A percentile compares a stretch with the other conserved stretches of the same genome.
These are phyloP conservation scores for Brassica balearica DNA, from an alignment of 441 rosid species.

Conservation along the genomic window DNA sequence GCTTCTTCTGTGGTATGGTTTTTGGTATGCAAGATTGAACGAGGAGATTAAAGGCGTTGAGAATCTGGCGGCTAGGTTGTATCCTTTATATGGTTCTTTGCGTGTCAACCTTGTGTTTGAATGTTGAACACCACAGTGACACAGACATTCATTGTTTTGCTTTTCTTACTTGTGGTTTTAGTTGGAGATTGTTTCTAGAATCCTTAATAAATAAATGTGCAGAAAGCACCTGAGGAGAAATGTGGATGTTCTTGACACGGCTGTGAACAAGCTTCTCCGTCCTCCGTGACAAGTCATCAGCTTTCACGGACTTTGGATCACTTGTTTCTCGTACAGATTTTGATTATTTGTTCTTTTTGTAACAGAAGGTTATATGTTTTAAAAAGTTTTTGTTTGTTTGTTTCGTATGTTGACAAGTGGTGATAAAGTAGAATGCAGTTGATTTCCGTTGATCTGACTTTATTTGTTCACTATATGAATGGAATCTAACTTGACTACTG, in stretches of 20 bases:
- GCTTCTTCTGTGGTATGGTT: not conserved
- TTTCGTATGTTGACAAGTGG: not conserved
- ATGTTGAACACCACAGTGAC: not conserved
- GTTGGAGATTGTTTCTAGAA: not conserved
- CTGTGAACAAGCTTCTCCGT: slow-evolving; percentile 70
- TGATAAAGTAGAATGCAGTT: not conserved
- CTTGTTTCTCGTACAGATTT: slow-evolving; percentile 18
- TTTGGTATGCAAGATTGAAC: slow-evolving; percentile 63
- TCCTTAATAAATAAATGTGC: slow-evolving; percentile 21
- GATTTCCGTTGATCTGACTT: not conserved
- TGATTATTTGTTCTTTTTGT: not conserved
- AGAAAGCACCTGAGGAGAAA: slow-evolving; percentile 81
- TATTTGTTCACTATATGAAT: slow-evolving; percentile 16
- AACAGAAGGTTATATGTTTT: not conserved
- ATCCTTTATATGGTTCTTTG: slow-evolving; percentile 58
- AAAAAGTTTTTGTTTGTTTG: not conserved
- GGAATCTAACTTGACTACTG: slow-evolving; percentile 10
- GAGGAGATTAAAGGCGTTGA: slow-evolving; percentile 88
- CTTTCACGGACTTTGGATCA: slow-evolving; percentile 14
- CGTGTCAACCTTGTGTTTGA: slow-evolving; percentile 9
- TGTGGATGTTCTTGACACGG: slow-evolving; percentile 77
- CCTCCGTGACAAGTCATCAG: slow-evolving; percentile 51
- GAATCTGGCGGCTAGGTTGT: slow-evolving; percentile 69
- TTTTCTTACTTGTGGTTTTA: not conserved
- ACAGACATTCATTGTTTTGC: not conserved